Evolutionary conservation across 306 rosid genomes (phyloP).

Genomic region (Casuarina cunninghamiana): DNA sequence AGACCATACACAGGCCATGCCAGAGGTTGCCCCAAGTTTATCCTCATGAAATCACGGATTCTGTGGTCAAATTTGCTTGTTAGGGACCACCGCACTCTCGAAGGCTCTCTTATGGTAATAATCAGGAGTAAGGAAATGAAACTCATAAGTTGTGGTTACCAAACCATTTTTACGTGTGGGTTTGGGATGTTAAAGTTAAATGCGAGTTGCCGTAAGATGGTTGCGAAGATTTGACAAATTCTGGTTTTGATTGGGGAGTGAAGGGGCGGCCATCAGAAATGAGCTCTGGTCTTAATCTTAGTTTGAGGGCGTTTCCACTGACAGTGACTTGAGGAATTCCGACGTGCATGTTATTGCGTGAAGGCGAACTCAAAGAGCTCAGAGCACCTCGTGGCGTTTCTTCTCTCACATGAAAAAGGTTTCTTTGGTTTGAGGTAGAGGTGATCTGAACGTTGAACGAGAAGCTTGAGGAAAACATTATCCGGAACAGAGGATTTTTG

Average conservation of each 20-base stretch:
- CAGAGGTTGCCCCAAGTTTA: background rate
- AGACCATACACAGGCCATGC: background rate
- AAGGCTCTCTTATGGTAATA: background rate
- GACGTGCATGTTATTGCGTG: too few relatives aligned
- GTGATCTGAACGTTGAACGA: slow-evolving; percentile 1
- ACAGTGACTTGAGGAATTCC: too few relatives aligned
- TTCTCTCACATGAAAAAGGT: background rate
- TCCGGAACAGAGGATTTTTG: background rate
- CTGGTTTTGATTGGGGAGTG: slow-evolving; percentile 17
- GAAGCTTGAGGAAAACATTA: background rate
- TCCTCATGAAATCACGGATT: slow-evolving; percentile 13
- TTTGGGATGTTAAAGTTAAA: background rate
- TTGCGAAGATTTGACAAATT: slow-evolving; percentile 4
- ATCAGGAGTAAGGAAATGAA: slow-evolving; percentile 13
- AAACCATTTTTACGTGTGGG: slow-evolving; percentile 8
- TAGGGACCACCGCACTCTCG: background rate
- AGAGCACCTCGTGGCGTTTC: too few relatives aligned
- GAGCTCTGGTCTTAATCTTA: background rate
- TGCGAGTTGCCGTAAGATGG: slow-evolving; percentile 15
- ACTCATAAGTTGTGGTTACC: background rate
- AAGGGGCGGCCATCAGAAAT: background rate
- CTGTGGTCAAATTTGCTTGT: slow-evolving; percentile 13
- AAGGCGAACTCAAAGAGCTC: too few relatives aligned
- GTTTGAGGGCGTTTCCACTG: background rate
- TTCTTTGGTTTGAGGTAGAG: background rate